Evolutionary conservation across 371 early-diverging fungal species (phyloP), one percentile per base, ranked within the genome.

Genomic region (Mucor saturninus): DNA sequence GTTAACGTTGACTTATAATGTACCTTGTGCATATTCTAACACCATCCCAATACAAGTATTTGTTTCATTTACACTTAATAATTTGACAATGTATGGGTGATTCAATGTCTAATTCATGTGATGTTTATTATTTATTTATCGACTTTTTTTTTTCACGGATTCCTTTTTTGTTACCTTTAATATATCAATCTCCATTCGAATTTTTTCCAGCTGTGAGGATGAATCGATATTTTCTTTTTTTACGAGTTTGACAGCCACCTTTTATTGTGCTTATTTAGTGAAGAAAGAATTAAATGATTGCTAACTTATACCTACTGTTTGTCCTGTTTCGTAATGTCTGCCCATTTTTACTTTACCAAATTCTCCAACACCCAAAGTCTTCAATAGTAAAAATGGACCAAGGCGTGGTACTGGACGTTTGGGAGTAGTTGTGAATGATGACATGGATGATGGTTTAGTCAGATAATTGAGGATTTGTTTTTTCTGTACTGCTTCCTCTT

Each of bases 311-410:
- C 51, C 72, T 85, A 95, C 99, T 86, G 94, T 96, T 68, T 92
- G 91, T 28, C 94, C 93, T 7, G 93, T 93, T 54, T 94, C 81
- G 54, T 89, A 88, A 77, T 98, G 95, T 67, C 92, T 86, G 11
- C 95, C 99, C 13, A 98, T 84, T 70, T 98, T 98, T 65, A 99
- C 99, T 77, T 98, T 97, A 54, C 96, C 97, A 79, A 98, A 98
- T 78, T 98, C 98, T 40, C 99, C 99, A 74, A 95, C 97, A 62
- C 99, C 99, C 5, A 99, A 83, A 11, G 96, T 94, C 74, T 96
- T 96, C 15, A 95, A 84, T 40, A 99, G 79, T 11, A 91, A 86
- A 74, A 97, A 99, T 45, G 96, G 93, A 2, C 98, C 98, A 74
- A 98, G 86, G 75, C 89, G 86, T 8, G 74, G 68, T 5, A 65